These are phyloP conservation scores for Fusarium pseudonygamai DNA, from an alignment of 2,329 filamentous ascomycete genomes.

Conservation along the genomic window DNA sequence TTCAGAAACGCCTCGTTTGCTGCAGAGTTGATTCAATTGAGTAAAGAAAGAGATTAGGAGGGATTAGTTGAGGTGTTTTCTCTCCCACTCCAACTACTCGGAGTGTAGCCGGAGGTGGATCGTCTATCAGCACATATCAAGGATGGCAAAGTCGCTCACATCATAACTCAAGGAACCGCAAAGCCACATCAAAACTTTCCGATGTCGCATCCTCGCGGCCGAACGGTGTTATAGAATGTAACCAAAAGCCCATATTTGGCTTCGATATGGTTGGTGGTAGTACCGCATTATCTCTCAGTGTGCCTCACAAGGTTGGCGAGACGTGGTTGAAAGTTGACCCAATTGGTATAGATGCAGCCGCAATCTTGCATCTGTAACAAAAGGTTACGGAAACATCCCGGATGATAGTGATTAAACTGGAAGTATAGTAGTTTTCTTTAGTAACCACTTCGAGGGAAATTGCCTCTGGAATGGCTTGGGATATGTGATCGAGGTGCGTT, in stretches of 20 bases:
- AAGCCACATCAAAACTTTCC: slow-evolving; percentile 13
- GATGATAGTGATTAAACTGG: not conserved
- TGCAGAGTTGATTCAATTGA: slow-evolving; percentile 19
- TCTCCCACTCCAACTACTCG: not conserved
- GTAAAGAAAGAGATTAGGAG: not conserved
- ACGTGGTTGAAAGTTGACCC: slow-evolving; percentile 13
- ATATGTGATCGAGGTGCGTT: not conserved
- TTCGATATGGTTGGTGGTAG: slow-evolving; percentile 23
- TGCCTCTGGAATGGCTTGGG: slow-evolving; percentile 4
- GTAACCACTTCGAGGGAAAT: not conserved
- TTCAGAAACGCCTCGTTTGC: slow-evolving; percentile 24
- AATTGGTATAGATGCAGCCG: slow-evolving; percentile 27
- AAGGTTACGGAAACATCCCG: slow-evolving; percentile 1
- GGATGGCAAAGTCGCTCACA: slow-evolving; percentile 2
- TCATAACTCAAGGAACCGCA: slow-evolving; percentile 16
- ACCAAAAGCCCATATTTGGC: not conserved
- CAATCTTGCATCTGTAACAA: slow-evolving; percentile 15
- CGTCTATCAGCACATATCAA: not conserved
- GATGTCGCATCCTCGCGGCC: slow-evolving; percentile 35
- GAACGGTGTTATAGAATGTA: slow-evolving; percentile 18
- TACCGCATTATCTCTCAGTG: slow-evolving; percentile 22
- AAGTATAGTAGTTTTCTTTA: not conserved
- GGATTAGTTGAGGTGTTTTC: slow-evolving; percentile 28
- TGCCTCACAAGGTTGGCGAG: slow-evolving; percentile 20
- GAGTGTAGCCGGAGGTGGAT: slow-evolving; percentile 24